Percentiles rank a stretch among this genome's conserved stretches.
Evolutionary conservation across 1,139 yeast genomes (phyloP).

Genomic region (Debaryomycetaceae sp.): DNA sequence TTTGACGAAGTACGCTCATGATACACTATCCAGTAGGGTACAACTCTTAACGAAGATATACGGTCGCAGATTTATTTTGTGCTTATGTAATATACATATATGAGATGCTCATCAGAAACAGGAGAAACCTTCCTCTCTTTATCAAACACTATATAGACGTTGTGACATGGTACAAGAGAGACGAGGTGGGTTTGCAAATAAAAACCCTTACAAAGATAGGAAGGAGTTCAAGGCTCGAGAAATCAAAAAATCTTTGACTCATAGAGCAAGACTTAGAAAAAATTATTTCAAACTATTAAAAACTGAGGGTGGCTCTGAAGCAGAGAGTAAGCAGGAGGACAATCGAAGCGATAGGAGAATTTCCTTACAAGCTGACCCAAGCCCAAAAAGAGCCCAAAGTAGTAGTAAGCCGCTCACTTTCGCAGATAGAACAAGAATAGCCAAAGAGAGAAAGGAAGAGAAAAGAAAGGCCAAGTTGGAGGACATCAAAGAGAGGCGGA

Average conservation of each 20-base stretch:
- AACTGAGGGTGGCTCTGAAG: constrained; percentile 21
- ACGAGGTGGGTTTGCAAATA: constrained; percentile 5
- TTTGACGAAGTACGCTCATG: too few species aligned
- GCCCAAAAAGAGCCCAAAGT: constrained; percentile 10
- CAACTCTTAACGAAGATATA: too few species aligned
- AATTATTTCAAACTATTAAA: constrained; percentile 75
- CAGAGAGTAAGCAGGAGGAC: constrained; percentile 35
- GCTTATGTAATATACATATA: constrained; percentile 6
- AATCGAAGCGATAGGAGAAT: constrained; percentile 6
- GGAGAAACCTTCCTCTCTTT: too few species aligned
- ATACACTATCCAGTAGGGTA: too few species aligned
- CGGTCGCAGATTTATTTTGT: too few species aligned
- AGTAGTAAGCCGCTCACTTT: constrained; percentile 24
- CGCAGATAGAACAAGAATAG: constrained; percentile 47
- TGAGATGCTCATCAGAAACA: constrained; percentile 8
- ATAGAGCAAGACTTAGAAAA: constrained; percentile 79
- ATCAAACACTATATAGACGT: not conserved
- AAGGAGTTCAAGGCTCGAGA: constrained; percentile 48
- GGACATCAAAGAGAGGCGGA: constrained; percentile 22
- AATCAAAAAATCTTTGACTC: constrained; percentile 72
- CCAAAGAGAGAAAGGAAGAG: constrained; percentile 42
- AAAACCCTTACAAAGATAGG: constrained; percentile 34
- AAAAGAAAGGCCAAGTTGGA: constrained; percentile 30
- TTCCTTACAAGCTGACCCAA: constrained; percentile 5
- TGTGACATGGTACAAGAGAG: not conserved